Conservation (phyloP, 345 rosid genomes). For the Kandelia obovata region DNA sequence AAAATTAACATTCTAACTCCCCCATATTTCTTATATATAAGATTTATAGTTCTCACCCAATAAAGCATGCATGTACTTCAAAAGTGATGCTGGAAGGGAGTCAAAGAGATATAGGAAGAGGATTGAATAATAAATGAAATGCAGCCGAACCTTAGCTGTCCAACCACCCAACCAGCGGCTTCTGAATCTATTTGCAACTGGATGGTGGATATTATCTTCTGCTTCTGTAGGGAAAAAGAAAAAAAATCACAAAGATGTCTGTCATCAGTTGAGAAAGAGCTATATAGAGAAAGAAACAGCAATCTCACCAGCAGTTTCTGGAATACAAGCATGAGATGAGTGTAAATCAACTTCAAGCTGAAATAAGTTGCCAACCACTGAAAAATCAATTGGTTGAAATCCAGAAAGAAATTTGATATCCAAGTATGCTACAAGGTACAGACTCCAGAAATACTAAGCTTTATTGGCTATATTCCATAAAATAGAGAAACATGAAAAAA, state of each 20-base stretch:
- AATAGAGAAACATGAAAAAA: too few relatives aligned
- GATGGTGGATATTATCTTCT: slow-evolving; percentile 13
- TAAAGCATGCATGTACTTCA: background rate
- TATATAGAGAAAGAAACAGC: background rate
- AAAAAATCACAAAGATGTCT: background rate
- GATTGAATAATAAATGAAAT: slow-evolving; percentile 1
- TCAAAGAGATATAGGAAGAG: background rate
- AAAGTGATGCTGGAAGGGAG: background rate
- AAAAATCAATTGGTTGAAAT: slow-evolving; percentile 19
- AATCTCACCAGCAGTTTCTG: slow-evolving; percentile 29
- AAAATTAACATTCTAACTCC: too few relatives aligned
- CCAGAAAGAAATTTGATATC: background rate
- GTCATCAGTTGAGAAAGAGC: background rate
- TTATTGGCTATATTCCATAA: background rate
- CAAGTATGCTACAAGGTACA: background rate
- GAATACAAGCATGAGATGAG: slow-evolving; percentile 16
- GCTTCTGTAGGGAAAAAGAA: slow-evolving; percentile 15
- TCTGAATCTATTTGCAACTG: slow-evolving; percentile 22
- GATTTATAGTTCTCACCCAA: background rate
- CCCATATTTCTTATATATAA: too few relatives aligned
- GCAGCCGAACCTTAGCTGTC: slow-evolving; percentile 31
- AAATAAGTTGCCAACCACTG: slow-evolving; percentile 12
- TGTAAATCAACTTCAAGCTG: slow-evolving; percentile 24
- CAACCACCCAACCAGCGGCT: slow-evolving; percentile 47
- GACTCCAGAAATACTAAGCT: slow-evolving; percentile 5